phyloP scores from a whole-genome alignment of 768 basidiomycete genomes.

The Ephemerocybe angulata region DNA sequence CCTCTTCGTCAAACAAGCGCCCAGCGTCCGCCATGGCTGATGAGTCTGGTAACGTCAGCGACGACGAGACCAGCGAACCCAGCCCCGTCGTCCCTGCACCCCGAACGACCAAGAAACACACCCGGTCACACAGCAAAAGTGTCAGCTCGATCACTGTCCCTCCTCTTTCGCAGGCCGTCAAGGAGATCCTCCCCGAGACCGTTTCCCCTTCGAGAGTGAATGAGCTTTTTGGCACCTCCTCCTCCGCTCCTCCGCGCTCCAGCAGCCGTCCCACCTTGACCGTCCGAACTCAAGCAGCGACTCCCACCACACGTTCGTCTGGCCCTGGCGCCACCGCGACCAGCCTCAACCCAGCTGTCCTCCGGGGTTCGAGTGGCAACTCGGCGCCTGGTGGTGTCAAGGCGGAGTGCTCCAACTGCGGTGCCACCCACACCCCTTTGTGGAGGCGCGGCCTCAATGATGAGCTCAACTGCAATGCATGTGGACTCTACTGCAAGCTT shows the following conservation, averaged over 20 bases:
- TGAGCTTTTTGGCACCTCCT: conserved; percentile 48
- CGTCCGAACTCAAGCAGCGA: conserved; percentile 50
- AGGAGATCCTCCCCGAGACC: conserved; percentile 47
- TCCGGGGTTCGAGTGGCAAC: conserved; percentile 31
- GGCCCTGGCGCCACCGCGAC: conserved; percentile 67
- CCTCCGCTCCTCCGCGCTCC: conserved; percentile 32
- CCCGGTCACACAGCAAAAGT: conserved; percentile 9
- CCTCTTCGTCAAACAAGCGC: conserved; percentile 11
- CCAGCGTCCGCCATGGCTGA: conserved; percentile 18
- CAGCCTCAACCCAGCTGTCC: conserved; percentile 45
- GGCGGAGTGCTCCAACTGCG: conserved; percentile 86
- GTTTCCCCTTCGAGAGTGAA: conserved; percentile 58
- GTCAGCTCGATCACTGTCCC: conserved; percentile 20
- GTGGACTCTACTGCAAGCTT: conserved; percentile 83
- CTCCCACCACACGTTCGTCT: conserved; percentile 44
- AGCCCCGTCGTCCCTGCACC: conserved; percentile 18
- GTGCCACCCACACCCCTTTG: conserved; percentile 83
- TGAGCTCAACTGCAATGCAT: conserved; percentile 87
- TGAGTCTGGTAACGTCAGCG: conserved; percentile 30
- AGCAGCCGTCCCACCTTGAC: conserved; percentile 56
- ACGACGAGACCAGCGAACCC: conserved; percentile 29
- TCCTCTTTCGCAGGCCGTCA: conserved; percentile 38
- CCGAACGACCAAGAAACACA: conserved; percentile 12
- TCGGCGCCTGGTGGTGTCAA: conserved; percentile 58
- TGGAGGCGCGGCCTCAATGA: conserved; percentile 87